Evolutionary conservation across 768 basidiomycete genomes (phyloP), one percentile per base, ranked within the genome.

Genomic region (Lentinula detonsa): DNA sequence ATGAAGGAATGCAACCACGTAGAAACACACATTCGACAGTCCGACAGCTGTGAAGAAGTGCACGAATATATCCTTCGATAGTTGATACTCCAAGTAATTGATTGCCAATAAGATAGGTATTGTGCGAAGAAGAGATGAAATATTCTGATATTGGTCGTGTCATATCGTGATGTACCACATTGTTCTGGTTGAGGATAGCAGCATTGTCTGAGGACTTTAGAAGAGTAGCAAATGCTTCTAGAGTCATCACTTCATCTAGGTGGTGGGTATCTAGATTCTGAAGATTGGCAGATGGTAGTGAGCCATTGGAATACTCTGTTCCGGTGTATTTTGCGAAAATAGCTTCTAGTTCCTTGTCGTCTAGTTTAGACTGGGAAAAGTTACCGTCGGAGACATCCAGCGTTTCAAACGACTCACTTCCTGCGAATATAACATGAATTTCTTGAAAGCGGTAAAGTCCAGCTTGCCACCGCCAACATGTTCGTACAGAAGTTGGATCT

Each of bases 31-130:
- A 72, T 73, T 98, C 95, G 31, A 98, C 95, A 59, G 90, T 94
- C n/a, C 95, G 83, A 70, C 95, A 97, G 39, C 92, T 85, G 57
- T 91, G 91, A 45, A 98, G 78, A 45, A 98, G 75, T 0, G 95
- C 95, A 0, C 96, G 81, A 60, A 98, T 94, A 70, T 99, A 98
- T 0, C 96, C 85, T 68, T 97, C 95, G 31, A 93, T 85, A 0
- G 95, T 95, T 62, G 90, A 93, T 39, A 88, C 85, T 3, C 96
- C 96, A 43, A 95, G 81, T 4, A 93, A 79, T 67, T 95, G 93
- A 67, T 91, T 82, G 0, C 93, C 93, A 16, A 92, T 85, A 8
- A 95, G 85, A 67, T 95, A 95, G 0, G 93, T 95, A 65, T 98
- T 98, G 70, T 98, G 95, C 9, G 91, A 93, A 10, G 91, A 88